Percentiles rank a stretch among this genome's conserved stretches.
Evolutionary conservation across 2,329 filamentous ascomycete genomes (phyloP).

Genomic region (Paracoccidioides brasiliensis): DNA sequence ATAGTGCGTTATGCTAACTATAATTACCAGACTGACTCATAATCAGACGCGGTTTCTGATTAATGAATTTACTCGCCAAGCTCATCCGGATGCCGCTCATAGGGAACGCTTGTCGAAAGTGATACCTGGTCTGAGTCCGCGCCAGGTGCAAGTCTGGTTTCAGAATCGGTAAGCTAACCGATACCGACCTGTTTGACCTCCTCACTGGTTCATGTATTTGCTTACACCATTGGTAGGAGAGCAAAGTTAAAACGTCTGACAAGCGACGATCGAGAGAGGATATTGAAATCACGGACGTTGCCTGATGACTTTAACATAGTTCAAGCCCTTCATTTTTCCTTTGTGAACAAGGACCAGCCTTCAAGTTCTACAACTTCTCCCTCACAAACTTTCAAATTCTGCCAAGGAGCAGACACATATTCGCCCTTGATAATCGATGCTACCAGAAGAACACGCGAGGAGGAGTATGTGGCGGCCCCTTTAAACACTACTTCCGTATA

Average conservation of each 20-base stretch:
- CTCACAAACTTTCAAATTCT: constrained; percentile 25
- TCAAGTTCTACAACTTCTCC: constrained; percentile 38
- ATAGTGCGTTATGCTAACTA: background rate
- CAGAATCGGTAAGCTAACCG: constrained; percentile 65
- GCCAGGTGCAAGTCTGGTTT: constrained; percentile 97
- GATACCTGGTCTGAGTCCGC: constrained; percentile 79
- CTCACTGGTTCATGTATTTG: background rate
- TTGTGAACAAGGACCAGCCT: constrained; percentile 30
- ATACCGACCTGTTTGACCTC: background rate
- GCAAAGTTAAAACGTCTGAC: constrained; percentile 50
- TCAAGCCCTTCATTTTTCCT: constrained; percentile 44
- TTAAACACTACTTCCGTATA: constrained; percentile 24
- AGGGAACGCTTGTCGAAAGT: constrained; percentile 75
- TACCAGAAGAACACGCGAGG: constrained; percentile 22
- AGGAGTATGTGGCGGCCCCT: constrained; percentile 28
- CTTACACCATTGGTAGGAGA: constrained; percentile 29
- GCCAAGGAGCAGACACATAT: constrained; percentile 23
- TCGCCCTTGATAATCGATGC: constrained; percentile 24
- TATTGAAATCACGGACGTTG: constrained; percentile 47
- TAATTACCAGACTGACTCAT: constrained; percentile 59
- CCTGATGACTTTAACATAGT: constrained; percentile 49
- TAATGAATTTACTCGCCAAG: constrained; percentile 92
- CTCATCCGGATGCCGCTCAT: constrained; percentile 84
- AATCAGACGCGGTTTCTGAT: constrained; percentile 95
- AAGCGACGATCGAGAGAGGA: constrained; percentile 47